These are phyloP conservation scores for Penicillium olsonii DNA, from an alignment of 2,329 filamentous ascomycete species.

Conservation along the genomic window DNA sequence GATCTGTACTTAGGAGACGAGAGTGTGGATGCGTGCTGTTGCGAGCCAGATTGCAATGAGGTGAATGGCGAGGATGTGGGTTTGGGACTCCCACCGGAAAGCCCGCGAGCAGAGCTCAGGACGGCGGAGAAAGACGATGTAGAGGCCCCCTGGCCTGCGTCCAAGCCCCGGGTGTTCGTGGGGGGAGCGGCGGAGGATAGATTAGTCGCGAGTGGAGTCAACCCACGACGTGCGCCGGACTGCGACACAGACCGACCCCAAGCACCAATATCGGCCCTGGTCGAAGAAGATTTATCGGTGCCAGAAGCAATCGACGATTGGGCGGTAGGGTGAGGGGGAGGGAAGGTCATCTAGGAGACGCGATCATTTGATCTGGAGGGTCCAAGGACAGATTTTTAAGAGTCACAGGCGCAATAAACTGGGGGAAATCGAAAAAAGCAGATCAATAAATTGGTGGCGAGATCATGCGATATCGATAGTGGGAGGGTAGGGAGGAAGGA, in stretches of 20 bases:
- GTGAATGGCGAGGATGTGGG: slow-evolving; percentile 57
- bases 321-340: slow-evolving; percentile 54
- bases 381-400: slow-evolving; percentile 40
- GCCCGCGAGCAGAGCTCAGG: slow-evolving; percentile 52
- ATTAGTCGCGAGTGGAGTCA: slow-evolving; percentile 60
- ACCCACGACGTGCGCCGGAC: slow-evolving; percentile 57
- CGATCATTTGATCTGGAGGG: slow-evolving; percentile 51
- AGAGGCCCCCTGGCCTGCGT: slow-evolving; percentile 48
- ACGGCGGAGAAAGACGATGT: slow-evolving; percentile 56
- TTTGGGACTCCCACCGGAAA: slow-evolving; percentile 56
- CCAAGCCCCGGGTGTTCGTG: slow-evolving; percentile 45
- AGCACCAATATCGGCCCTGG: slow-evolving; percentile 54
- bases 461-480: slow-evolving; percentile 14
- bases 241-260: slow-evolving; percentile 59
- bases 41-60: slow-evolving; percentile 55
- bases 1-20: slow-evolving; percentile 58
- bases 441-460: slow-evolving; percentile 10
- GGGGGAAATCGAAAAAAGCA: slow-evolving; percentile 17
- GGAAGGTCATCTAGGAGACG: slow-evolving; percentile 59
- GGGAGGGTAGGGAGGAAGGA: slow-evolving; percentile 9
- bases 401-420: slow-evolving; percentile 18
- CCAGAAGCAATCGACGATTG: slow-evolving; percentile 55
- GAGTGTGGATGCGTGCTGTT: slow-evolving; percentile 57
- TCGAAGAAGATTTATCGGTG: slow-evolving; percentile 50
- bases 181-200: slow-evolving; percentile 44